Conservation (phyloP, 352 stramenopile genomes). For the Thalassiosira hispida region DNA sequence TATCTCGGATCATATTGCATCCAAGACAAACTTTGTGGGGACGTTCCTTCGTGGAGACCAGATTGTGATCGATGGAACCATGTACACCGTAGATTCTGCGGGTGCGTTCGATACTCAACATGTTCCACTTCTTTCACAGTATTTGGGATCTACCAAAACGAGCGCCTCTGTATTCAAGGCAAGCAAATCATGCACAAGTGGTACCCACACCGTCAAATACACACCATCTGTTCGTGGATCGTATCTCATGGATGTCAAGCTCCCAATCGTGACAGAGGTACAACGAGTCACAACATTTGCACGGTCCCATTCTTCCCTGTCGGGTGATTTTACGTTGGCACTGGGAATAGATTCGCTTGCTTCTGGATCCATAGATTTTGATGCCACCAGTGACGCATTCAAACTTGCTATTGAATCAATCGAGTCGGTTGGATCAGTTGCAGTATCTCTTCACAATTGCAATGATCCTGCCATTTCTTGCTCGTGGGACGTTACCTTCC, state of each 20-base stretch:
- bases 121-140: conserved; percentile 80
- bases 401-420: conserved; percentile 83
- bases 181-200: conserved; percentile 58
- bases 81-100: conserved; percentile 76
- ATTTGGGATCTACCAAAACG: conserved; percentile 71
- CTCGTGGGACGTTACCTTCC: conserved; percentile 79
- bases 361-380: conserved; percentile 85
- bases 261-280: conserved; percentile 86
- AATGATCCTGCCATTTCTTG: conserved; percentile 59
- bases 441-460: conserved; percentile 53
- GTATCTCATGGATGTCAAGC: conserved; percentile 89
- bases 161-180: conserved; percentile 48
- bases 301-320: conserved; percentile 50
- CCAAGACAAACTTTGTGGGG: conserved; percentile 34
- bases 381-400: conserved; percentile 74
- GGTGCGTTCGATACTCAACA: conserved; percentile 76
- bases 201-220: conserved; percentile 89
- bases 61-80: conserved; percentile 87
- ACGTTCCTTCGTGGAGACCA: conserved; percentile 83
- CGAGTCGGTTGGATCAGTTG: conserved; percentile 51
- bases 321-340: conserved; percentile 86
- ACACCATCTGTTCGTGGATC: conserved; percentile 89
- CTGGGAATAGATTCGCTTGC: conserved; percentile 17
- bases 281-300: conserved; percentile 81
- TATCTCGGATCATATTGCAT: conserved; percentile 31